Percentiles rank a stretch among this genome's conserved stretches.
Conservation (phyloP, 1,284 basidiomycete species). For the Vanrija sp. region DNA sequence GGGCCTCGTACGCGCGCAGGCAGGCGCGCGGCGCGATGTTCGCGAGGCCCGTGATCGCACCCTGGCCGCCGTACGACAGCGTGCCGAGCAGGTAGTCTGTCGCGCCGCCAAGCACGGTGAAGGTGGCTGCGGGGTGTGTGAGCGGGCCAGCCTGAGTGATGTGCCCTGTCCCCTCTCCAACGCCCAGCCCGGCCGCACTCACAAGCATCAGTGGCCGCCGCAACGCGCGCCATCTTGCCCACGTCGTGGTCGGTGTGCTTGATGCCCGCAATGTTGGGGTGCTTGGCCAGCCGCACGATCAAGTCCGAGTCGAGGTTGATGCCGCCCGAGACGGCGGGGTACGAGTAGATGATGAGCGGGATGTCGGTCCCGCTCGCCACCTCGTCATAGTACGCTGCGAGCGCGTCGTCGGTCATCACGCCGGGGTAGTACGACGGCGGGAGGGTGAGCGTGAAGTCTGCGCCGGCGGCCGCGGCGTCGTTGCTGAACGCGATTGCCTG, state of each 20-base stretch:
- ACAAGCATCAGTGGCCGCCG: conserved; percentile 16
- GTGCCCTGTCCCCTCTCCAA: too few species aligned
- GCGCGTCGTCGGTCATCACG: conserved; percentile 23
- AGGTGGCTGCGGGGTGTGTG: conserved; percentile 17
- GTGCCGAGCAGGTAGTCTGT: conserved; percentile 39
- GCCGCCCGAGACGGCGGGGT: conserved; percentile 34
- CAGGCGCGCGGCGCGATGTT: conserved; percentile 37
- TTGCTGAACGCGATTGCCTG: conserved; percentile 24
- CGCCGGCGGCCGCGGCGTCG: conserved; percentile 28
- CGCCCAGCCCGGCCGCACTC: too few species aligned
- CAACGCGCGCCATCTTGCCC: conserved; percentile 35
- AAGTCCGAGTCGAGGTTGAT: conserved; percentile 37
- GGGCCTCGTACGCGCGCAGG: conserved; percentile 32
- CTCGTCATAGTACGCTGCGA: conserved; percentile 28
- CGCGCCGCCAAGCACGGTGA: conserved; percentile 43
- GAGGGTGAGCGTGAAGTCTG: conserved; percentile 30
- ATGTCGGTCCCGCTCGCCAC: conserved; percentile 34
- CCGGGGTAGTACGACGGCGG: conserved; percentile 33
- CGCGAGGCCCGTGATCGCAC: conserved; percentile 44
- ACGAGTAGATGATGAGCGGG: conserved; percentile 38
- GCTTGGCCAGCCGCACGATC: conserved; percentile 25
- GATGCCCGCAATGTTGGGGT: conserved; percentile 39
- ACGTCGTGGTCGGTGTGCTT: conserved; percentile 45
- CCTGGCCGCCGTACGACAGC: conserved; percentile 30
- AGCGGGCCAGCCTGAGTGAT: too few species aligned